Percentiles rank a stretch among this genome's conserved stretches.
These are phyloP conservation scores for Perkinsela sp. DNA, from an alignment of 208 protist genomes.

Conservation along the genomic window DNA sequence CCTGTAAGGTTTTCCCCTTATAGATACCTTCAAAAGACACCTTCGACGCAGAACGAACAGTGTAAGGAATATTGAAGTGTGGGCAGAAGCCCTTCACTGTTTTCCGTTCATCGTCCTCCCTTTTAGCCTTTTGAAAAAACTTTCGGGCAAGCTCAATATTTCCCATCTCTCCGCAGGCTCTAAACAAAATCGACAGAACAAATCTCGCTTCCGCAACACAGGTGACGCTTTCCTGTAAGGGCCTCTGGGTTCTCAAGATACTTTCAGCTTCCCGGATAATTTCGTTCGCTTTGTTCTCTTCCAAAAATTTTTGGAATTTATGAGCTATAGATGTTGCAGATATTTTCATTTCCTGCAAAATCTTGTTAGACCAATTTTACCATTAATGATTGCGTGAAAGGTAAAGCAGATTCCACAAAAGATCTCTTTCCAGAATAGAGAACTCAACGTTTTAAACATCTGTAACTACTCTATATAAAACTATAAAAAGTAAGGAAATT, in stretches of 20 bases:
- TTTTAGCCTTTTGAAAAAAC: neutral
- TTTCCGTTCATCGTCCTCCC: neutral
- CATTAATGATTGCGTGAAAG: too few relatives aligned
- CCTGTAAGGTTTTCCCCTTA: neutral
- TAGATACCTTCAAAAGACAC: neutral
- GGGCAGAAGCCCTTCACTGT: neutral
- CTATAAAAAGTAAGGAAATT: too few relatives aligned
- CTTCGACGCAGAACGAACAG: neutral
- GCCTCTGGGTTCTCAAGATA: neutral
- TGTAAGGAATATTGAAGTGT: neutral
- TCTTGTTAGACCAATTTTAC: too few relatives aligned
- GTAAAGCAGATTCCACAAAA: too few relatives aligned
- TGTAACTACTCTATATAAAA: too few relatives aligned
- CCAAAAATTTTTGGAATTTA: neutral
- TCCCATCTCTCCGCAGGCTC: neutral
- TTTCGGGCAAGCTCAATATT: neutral
- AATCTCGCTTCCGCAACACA: neutral
- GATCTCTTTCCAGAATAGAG: too few relatives aligned
- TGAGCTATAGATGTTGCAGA: too few relatives aligned
- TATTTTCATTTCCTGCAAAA: too few relatives aligned
- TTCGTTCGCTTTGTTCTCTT: neutral
- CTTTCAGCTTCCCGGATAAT: neutral
- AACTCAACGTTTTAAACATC: too few relatives aligned
- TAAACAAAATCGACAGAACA: neutral
- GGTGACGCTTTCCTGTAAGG: neutral